Evolutionary conservation across 1,284 basidiomycete genomes (phyloP).

Genomic region (Schizopora paradoxa): DNA sequence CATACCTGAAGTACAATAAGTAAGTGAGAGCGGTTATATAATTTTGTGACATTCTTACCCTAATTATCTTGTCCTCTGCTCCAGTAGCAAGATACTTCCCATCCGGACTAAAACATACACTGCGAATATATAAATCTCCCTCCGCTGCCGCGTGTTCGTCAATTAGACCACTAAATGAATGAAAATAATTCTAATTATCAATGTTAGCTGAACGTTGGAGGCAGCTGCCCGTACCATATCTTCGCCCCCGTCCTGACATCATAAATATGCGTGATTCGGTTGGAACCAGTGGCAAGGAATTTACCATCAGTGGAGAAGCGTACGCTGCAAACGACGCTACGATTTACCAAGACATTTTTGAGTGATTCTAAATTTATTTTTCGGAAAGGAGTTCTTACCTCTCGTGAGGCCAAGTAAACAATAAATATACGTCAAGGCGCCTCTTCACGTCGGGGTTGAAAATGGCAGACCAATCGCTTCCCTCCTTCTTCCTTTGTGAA

Average conservation of each 20-base stretch:
- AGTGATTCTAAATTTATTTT: slow-evolving; percentile 5
- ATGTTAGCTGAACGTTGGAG: background rate
- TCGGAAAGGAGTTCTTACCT: slow-evolving; percentile 52
- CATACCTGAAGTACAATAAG: slow-evolving; percentile 54
- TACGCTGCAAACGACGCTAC: slow-evolving; percentile 76
- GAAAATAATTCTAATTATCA: background rate
- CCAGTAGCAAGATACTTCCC: slow-evolving; percentile 78
- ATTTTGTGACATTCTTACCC: slow-evolving; percentile 42
- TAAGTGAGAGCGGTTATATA: background rate
- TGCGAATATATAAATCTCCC: slow-evolving; percentile 79
- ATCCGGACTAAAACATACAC: slow-evolving; percentile 81
- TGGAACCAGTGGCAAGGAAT: slow-evolving; percentile 74
- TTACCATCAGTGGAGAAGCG: slow-evolving; percentile 80
- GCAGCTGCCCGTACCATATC: slow-evolving; percentile 42
- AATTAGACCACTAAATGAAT: slow-evolving; percentile 49
- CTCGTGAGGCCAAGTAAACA: slow-evolving; percentile 90
- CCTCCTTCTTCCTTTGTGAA: slow-evolving; percentile 68
- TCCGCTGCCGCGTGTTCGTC: slow-evolving; percentile 62
- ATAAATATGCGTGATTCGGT: slow-evolving; percentile 72
- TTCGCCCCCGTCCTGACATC: slow-evolving; percentile 67
- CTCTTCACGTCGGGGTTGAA: slow-evolving; percentile 87
- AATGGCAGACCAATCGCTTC: slow-evolving; percentile 91
- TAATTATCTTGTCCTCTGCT: slow-evolving; percentile 78
- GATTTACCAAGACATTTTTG: slow-evolving; percentile 12
- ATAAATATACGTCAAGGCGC: slow-evolving; percentile 77